Base-by-base conservation (phyloP, 23 red algal species). In the Gracilariopsis chorda region DNA sequence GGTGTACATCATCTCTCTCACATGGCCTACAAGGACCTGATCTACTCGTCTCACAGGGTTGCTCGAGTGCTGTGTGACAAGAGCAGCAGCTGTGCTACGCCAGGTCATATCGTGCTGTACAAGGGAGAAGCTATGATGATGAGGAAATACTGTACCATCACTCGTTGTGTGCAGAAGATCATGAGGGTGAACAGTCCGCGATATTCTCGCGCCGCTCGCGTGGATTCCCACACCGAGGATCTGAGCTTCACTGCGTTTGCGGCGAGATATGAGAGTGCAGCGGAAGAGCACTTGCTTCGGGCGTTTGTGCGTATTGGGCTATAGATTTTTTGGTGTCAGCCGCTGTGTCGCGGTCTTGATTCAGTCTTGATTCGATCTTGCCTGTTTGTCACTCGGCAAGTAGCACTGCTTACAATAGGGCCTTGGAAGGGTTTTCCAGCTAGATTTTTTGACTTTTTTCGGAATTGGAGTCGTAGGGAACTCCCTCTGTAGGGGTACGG, bases 131-230 rank as follows among this genome's bases (percentile, higher is more conserved):
- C 80, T 23, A 84, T 84, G 80, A 84, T 49, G 44, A 84, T 84
- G 80, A 46, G 57, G 12, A 63, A n/a, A 7, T 84, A 84, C 24
- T 84, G 80, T 57, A 3, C 29, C 30, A 57, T 27, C 21, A 58
- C 52, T 0, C 23, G 23, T 4, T 89, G 85, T 67, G 48, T 21
- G 3, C 61, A 23, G 12, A 62, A 48, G n/a, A 39, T 77, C 36
- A 57, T 89, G 51, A 73, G 48, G 76, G 85, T 89, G 65, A 89
- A 89, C 52, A 89, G 85, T 65, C 85, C 85, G 0, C 65, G 85
- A 16, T 60, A 62, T 20, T 11, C 33, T 20, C 61, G 46, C 27
- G 51, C 48, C 7, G 70, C 69, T 14, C 14, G 85, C 25, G 49
- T 89, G 4, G 17, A 16, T 16, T 62, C 69, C 4, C 61, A 63